A percentile compares a stretch with the other conserved stretches of the same genome.
Conservation (phyloP, 2,329 filamentous ascomycete species). For the Didymella keratinophila region DNA sequence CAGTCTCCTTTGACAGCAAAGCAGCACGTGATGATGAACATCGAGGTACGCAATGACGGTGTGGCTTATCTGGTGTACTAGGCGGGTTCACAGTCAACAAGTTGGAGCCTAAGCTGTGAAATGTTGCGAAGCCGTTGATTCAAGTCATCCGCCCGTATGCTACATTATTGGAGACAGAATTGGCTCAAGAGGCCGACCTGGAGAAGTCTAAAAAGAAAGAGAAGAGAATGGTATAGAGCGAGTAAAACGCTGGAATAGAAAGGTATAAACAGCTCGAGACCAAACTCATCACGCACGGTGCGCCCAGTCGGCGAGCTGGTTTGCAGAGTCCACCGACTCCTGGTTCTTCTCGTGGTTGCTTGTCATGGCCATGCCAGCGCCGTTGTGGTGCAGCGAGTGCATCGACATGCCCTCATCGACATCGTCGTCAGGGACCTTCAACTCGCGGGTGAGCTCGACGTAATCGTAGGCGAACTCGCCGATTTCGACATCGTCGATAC, state of each 20-base stretch:
- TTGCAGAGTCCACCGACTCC: constrained; percentile 46
- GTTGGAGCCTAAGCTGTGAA: background rate
- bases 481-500: constrained; percentile 89
- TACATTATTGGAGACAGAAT: constrained; percentile 8
- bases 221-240: constrained; percentile 17
- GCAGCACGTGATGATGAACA: constrained; percentile 12
- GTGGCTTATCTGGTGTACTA: constrained; percentile 2
- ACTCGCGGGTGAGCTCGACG: constrained; percentile 80
- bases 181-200: background rate
- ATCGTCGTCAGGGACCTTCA: constrained; percentile 56
- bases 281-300: constrained; percentile 35
- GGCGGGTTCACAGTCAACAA: background rate
- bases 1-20: constrained; percentile 5
- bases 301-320: constrained; percentile 48
- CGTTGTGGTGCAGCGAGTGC: constrained; percentile 41
- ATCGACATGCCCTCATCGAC: constrained; percentile 48
- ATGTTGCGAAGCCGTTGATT: background rate
- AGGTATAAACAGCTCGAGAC: background rate
- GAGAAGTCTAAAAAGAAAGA: constrained; percentile 4
- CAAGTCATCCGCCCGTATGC: constrained; percentile 11
- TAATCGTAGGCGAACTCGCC: constrained; percentile 96
- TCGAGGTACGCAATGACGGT: constrained; percentile 7
- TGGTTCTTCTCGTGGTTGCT: constrained; percentile 50
- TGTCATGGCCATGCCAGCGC: constrained; percentile 37
- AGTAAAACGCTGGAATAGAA: background rate